Evolutionary conservation across 768 basidiomycete species (phyloP).

Genomic region (Leccinellum rugosiceps): DNA sequence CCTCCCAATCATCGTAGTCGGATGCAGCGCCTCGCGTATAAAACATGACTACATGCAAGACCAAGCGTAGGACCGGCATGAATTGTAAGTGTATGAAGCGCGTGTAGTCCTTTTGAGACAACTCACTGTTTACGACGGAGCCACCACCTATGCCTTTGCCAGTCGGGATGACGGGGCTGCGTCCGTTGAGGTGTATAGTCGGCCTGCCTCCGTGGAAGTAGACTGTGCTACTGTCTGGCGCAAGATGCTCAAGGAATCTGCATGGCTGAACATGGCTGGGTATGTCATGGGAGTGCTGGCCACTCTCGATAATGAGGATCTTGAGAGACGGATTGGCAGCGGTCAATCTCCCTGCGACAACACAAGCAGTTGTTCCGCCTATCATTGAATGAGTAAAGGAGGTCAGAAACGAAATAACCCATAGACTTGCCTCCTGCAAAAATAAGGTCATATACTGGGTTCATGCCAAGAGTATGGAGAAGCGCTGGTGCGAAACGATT

Average conservation of each 20-base stretch:
- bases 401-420: neutral
- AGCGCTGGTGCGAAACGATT: too few species aligned
- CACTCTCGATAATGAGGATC: slow-evolving; percentile 41
- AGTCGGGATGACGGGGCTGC: slow-evolving; percentile 40
- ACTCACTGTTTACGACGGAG: slow-evolving; percentile 57
- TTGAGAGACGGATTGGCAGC: slow-evolving; percentile 50
- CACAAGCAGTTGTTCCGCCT: slow-evolving; percentile 35
- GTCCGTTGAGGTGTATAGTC: slow-evolving; percentile 44
- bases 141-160: slow-evolving; percentile 62
- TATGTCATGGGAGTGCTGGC: slow-evolving; percentile 36
- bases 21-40: slow-evolving; percentile 59
- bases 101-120: too few species aligned
- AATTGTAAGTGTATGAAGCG: neutral
- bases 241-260: slow-evolving; percentile 43
- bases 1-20: neutral
- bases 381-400: neutral
- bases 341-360: slow-evolving; percentile 45
- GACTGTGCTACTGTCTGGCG: slow-evolving; percentile 39
- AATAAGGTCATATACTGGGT: slow-evolving; percentile 44
- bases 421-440: slow-evolving; percentile 51
- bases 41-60: slow-evolving; percentile 35
- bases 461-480: neutral
- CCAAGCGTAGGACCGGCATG: too few species aligned
- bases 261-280: slow-evolving; percentile 53
- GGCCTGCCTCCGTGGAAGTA: slow-evolving; percentile 38